Conservation (phyloP, 768 basidiomycete genomes). For the Tulasnella sp. region DNA sequence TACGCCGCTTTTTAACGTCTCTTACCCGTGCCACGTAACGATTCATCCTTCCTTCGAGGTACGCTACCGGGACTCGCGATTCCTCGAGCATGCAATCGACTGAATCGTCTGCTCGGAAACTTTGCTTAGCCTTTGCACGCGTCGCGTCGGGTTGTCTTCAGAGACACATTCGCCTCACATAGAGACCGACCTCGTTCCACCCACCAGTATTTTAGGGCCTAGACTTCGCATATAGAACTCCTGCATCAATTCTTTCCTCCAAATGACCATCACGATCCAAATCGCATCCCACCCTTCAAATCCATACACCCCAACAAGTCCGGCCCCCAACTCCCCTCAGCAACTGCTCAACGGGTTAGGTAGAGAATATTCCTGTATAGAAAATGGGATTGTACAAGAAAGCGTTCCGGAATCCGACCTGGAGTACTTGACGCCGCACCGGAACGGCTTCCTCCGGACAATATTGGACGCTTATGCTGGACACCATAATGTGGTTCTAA, state of each 20-base stretch:
- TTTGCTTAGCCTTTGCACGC: neutral
- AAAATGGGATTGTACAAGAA: neutral
- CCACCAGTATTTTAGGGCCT: no score
- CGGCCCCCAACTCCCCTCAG: neutral
- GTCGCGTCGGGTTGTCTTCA: neutral
- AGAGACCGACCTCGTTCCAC: neutral
- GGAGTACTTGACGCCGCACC: neutral
- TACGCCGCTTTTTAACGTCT: neutral
- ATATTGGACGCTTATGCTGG: neutral
- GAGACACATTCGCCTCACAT: neutral
- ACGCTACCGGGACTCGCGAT: neutral
- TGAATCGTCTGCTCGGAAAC: neutral
- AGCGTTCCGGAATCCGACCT: constrained; percentile 1
- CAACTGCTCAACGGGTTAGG: neutral
- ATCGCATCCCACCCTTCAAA: neutral
- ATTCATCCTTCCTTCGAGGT: neutral
- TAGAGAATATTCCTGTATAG: neutral
- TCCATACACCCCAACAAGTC: neutral
- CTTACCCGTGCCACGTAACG: neutral
- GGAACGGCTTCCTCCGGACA: constrained; percentile 3
- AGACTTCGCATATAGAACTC: neutral
- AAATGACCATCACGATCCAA: neutral
- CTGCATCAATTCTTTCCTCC: neutral
- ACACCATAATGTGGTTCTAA: neutral
- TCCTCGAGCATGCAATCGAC: no score